These are phyloP conservation scores for Pichia rugopelliculosa DNA, from an alignment of 805 yeast species.

Conservation along the genomic window DNA sequence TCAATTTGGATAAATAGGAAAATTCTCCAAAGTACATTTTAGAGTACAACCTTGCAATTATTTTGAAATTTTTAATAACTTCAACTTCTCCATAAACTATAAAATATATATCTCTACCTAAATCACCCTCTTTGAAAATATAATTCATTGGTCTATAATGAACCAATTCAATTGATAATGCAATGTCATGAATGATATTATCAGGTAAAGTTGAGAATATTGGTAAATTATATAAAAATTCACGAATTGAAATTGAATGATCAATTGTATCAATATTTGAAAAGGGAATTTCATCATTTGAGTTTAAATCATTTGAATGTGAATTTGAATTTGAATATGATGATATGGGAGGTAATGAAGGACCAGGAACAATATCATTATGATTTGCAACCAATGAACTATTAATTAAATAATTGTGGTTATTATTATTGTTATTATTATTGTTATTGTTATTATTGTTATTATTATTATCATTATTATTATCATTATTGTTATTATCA, in stretches of 20 bases:
- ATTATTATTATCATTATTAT: background rate
- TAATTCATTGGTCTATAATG: slow-evolving; percentile 49
- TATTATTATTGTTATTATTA: background rate
- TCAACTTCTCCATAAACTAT: slow-evolving; percentile 66
- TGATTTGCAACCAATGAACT: slow-evolving; percentile 28
- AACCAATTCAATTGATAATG: slow-evolving; percentile 53
- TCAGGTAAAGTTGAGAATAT: slow-evolving; percentile 52
- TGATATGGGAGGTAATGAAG: slow-evolving; percentile 31
- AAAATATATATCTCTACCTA: slow-evolving; percentile 59
- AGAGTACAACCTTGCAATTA: slow-evolving; percentile 50
- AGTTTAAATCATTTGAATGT: background rate
- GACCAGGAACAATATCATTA: slow-evolving; percentile 33
- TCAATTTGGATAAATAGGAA: slow-evolving; percentile 50
- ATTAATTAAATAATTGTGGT: slow-evolving; percentile 3
- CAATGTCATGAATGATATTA: slow-evolving; percentile 55
- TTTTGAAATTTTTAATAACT: slow-evolving; percentile 39
- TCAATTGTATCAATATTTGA: slow-evolving; percentile 36
- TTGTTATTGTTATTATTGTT: background rate
- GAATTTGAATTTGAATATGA: background rate
- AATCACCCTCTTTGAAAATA: slow-evolving; percentile 52
- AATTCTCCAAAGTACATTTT: slow-evolving; percentile 74
- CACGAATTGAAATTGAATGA: slow-evolving; percentile 46
- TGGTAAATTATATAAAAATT: slow-evolving; percentile 50
- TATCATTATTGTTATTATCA: background rate
- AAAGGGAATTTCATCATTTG: background rate